Base-by-base conservation (phyloP, 169 alveolate species). In the Babesia bovis region DNA sequence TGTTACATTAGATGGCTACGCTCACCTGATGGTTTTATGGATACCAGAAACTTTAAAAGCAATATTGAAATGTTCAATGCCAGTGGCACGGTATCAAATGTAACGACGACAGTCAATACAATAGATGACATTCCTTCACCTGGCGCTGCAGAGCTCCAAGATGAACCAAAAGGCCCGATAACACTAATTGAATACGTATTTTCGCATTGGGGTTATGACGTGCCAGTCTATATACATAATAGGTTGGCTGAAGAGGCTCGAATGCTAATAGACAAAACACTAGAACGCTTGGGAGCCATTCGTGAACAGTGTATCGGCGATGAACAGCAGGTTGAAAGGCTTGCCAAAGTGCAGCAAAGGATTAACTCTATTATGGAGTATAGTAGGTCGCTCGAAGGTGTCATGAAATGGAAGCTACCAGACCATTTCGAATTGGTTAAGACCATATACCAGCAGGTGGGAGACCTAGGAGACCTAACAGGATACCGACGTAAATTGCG, bases 301-400 rank as follows among this genome's bases (percentile, higher is more conserved):
- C 68, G 63, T 13, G 19, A 21, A 35, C 79, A 63, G 42, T 63
- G 81, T 44, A 63, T 63, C 4, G 85, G 60, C 12, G 71, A 76
- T 49, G 85, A 76, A 32, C 78, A 52, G 52, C 68, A 66, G 70
- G 70, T n/a, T 10, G 85, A 76, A 42, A 47, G 75, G 5, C 55
- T 76, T 13, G 53, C 72, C 9, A 40, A 45, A 44, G 72, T 76
- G n/a, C 38, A 52, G 25, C 67, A 66, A 35, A 57, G 75, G 28
- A 10, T 76, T 21, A 42, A 53, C 57, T 26, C 30, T 41, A 52
- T 76, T 4, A 3, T 5, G 0, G 73, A 51, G 21, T 76, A 76
- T 57, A 41, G 49, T 21, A 4, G 32, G n/a, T 51, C 78, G 25
- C 78, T 67, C 32, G 9, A 19, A 7, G 33, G 15, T n/a, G 60